A percentile compares a stretch with the other conserved stretches of the same genome.
Conservation (phyloP, 139 green algal genomes). For the Tetradesmus lagerheimii region DNA sequence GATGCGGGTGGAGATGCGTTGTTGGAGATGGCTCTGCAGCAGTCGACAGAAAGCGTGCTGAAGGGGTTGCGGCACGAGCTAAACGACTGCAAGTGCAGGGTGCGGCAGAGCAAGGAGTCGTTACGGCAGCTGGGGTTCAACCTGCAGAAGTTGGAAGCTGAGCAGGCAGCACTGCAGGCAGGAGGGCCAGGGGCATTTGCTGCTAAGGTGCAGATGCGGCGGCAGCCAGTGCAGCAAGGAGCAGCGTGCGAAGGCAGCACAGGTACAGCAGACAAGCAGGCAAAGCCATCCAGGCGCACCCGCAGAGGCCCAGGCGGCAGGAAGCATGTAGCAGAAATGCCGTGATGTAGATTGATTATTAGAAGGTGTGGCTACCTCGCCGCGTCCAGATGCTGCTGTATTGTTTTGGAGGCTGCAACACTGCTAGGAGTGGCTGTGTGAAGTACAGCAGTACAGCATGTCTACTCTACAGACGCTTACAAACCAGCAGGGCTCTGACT, state of each 20-base stretch:
- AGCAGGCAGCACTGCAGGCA: background rate
- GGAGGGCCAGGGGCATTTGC: background rate
- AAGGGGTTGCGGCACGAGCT: background rate
- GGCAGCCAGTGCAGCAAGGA: background rate
- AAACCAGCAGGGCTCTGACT: too few relatives aligned
- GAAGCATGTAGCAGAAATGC: too few relatives aligned
- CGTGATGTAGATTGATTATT: too few relatives aligned
- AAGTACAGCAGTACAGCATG: too few relatives aligned
- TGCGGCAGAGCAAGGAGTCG: conserved; percentile 7
- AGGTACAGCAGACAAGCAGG: too few relatives aligned
- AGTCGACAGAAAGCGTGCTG: background rate
- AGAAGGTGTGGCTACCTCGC: too few relatives aligned
- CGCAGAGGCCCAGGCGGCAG: too few relatives aligned
- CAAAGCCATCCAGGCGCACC: too few relatives aligned
- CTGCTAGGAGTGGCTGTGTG: too few relatives aligned
- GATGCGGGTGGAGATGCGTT: background rate
- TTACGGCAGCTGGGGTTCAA: conserved; percentile 7
- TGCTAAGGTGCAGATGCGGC: background rate
- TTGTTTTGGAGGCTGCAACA: too few relatives aligned
- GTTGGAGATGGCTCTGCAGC: conserved; percentile 20
- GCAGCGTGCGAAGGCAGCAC: background rate
- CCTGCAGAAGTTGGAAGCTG: background rate
- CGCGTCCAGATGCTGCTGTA: too few relatives aligned
- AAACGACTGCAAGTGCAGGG: background rate
- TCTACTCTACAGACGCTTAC: too few relatives aligned